phyloP scores from a whole-genome alignment of 2,329 filamentous ascomycete species.

The Corniculantispora saksenae region DNA sequence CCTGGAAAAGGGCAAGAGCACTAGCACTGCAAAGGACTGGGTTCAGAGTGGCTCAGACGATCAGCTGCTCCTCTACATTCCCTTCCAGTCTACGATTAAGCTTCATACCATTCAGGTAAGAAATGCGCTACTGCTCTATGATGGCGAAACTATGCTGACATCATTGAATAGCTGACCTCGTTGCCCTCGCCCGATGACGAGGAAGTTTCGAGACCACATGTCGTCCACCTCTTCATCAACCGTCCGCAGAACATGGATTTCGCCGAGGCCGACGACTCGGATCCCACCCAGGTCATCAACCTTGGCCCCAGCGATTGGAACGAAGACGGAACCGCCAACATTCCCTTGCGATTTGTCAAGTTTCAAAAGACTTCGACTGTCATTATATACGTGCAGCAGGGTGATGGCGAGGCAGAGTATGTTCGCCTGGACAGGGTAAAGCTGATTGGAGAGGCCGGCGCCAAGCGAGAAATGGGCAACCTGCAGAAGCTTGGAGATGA shows the following conservation, averaged over 20 bases:
- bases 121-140: not conserved
- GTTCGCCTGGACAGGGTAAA: conserved; percentile 77
- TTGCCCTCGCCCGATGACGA: conserved; percentile 64
- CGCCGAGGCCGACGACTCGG: conserved; percentile 86
- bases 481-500: conserved; percentile 89
- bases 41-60: conserved; percentile 96
- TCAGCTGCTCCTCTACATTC: conserved; percentile 89
- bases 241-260: conserved; percentile 89
- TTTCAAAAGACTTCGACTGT: conserved; percentile 92
- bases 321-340: conserved; percentile 69
- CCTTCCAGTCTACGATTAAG: conserved; percentile 86
- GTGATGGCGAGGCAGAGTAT: conserved; percentile 80
- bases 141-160: not conserved
- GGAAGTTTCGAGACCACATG: conserved; percentile 76
- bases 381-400: conserved; percentile 85
- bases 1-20: conserved; percentile 56
- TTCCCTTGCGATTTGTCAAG: conserved; percentile 86
- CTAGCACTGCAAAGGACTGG: conserved; percentile 68
- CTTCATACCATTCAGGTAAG: conserved; percentile 75
- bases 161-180: conserved; percentile 70
- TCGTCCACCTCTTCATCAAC: conserved; percentile 85
- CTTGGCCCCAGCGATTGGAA: conserved; percentile 81
- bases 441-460: conserved; percentile 84
- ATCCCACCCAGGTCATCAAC: conserved; percentile 77
- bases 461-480: conserved; percentile 92